A percentile compares a stretch with the other conserved stretches of the same genome.
These are phyloP conservation scores for Cryptococcus maquisensis DNA, from an alignment of 1,284 basidiomycete species.

Conservation along the genomic window DNA sequence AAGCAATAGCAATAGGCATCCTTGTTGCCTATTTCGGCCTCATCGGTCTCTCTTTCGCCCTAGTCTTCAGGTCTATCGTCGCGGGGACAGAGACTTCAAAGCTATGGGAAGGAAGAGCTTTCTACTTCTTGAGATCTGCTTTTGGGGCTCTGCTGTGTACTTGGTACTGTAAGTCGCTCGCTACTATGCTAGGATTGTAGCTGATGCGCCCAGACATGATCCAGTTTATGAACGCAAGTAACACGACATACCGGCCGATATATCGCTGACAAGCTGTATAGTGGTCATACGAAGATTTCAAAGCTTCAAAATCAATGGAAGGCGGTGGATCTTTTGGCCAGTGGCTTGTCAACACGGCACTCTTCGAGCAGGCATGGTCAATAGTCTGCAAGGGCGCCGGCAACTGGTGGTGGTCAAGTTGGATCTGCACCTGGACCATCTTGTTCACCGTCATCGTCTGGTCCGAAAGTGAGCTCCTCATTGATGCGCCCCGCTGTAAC, in stretches of 20 bases:
- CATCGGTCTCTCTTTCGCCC: conserved; percentile 49
- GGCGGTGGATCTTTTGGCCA: conserved; percentile 40
- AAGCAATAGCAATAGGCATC: conserved; percentile 48
- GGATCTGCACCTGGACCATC: conserved; percentile 65
- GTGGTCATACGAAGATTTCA: conserved; percentile 59
- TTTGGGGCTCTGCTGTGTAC: conserved; percentile 48
- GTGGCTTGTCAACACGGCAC: conserved; percentile 60
- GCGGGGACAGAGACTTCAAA: conserved; percentile 12
- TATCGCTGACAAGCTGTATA: conserved; percentile 19
- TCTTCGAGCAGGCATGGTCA: conserved; percentile 64
- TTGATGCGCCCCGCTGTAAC: background rate
- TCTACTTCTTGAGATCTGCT: conserved; percentile 38
- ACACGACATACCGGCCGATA: background rate
- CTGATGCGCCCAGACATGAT: conserved; percentile 31
- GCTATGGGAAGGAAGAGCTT: conserved; percentile 29
- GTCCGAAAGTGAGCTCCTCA: conserved; percentile 54
- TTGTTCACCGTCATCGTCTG: conserved; percentile 61
- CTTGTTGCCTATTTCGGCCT: conserved; percentile 55
- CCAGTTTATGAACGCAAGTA: conserved; percentile 54
- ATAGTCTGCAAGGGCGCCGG: conserved; percentile 52
- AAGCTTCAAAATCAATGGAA: background rate
- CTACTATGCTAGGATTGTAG: background rate
- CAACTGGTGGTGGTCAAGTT: conserved; percentile 73
- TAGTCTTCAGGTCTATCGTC: conserved; percentile 47
- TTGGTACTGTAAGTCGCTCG: conserved; percentile 60